Evolutionary conservation across 2,329 filamentous ascomycete genomes (phyloP).

Genomic region (Neurospora sp.): DNA sequence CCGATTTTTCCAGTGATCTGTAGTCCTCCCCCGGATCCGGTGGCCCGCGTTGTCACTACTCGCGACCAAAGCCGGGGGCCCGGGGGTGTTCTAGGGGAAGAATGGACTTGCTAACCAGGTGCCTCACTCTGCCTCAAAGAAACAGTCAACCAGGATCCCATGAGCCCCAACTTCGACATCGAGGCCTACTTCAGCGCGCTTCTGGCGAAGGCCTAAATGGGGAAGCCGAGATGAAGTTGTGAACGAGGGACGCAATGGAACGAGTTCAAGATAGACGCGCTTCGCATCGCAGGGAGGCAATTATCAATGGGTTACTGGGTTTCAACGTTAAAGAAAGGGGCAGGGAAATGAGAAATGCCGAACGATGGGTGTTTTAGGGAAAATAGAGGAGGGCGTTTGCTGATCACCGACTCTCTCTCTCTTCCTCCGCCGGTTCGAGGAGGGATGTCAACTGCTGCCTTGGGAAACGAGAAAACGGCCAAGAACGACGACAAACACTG

Average conservation of each 20-base stretch:
- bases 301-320: background rate
- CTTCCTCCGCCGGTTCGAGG: background rate
- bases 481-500: background rate
- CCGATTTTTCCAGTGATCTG: conserved; percentile 5
- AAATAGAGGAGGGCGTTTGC: background rate
- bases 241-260: background rate
- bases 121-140: conserved; percentile 5
- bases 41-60: background rate
- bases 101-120: conserved; percentile 1
- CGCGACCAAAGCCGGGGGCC: background rate
- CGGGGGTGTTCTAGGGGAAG: background rate
- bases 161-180: conserved; percentile 86
- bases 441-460: background rate
- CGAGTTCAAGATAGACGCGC: background rate
- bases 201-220: conserved; percentile 24
- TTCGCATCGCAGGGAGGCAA: background rate
- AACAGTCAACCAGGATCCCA: conserved; percentile 45
- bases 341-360: background rate
- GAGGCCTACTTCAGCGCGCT: conserved; percentile 71
- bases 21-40: background rate
- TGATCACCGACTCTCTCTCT: background rate
- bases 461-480: background rate
- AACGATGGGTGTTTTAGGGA: background rate
- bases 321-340: background rate
- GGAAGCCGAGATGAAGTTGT: conserved; percentile 34